Conservation (phyloP, 768 basidiomycete genomes). For the Stropharia rugosoannulata region DNA sequence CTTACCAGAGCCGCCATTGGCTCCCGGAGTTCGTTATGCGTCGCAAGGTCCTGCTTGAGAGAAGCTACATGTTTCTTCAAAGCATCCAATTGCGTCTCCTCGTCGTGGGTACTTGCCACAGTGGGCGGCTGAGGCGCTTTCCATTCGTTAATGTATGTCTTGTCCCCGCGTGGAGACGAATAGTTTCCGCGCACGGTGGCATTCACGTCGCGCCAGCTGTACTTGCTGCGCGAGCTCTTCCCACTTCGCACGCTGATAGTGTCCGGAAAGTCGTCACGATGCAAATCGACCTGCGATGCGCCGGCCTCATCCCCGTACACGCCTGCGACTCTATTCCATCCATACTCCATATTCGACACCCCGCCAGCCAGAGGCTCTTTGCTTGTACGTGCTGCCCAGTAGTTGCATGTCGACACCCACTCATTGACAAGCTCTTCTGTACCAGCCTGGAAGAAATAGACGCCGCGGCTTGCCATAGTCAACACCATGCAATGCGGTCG, state of each 20-base stretch:
- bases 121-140: constrained; percentile 85
- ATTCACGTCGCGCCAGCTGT: constrained; percentile 68
- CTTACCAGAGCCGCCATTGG: constrained; percentile 80
- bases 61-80: constrained; percentile 76
- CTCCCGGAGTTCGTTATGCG: constrained; percentile 79
- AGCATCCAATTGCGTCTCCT: constrained; percentile 91
- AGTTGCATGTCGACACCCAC: constrained; percentile 99
- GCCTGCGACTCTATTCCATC: constrained; percentile 84
- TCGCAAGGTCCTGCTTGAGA: constrained; percentile 76
- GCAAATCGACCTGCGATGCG: constrained; percentile 55
- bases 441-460: constrained; percentile 98
- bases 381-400: constrained; percentile 95
- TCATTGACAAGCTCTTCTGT: constrained; percentile 98
- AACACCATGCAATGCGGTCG: constrained; percentile 95
- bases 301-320: constrained; percentile 48
- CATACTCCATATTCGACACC: constrained; percentile 99
- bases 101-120: constrained; percentile 83
- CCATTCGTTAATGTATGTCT: constrained; percentile 89
- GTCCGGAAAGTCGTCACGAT: constrained; percentile 55
- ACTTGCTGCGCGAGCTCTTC: constrained; percentile 71
- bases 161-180: constrained; percentile 79
- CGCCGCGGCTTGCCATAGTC: constrained; percentile 82
- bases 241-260: constrained; percentile 73
- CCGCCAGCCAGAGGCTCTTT: constrained; percentile 95
- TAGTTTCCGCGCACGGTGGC: constrained; percentile 62